Evolutionary conservation across 2,329 filamentous ascomycete genomes (phyloP).

Genomic region (Cryphonectria carpinicola): DNA sequence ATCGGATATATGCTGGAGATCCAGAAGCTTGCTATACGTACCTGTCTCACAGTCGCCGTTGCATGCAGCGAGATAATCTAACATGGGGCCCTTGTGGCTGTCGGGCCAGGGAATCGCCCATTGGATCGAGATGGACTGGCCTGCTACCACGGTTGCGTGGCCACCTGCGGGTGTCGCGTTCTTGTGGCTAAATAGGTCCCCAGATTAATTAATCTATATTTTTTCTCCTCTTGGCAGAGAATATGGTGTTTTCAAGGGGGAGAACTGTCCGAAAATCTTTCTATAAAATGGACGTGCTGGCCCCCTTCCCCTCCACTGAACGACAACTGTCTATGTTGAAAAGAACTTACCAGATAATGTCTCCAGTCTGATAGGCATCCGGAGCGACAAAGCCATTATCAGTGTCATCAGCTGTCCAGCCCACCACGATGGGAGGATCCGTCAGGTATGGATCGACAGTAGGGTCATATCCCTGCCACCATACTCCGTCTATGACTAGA

Average conservation of each 20-base stretch:
- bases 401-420: slow-evolving; percentile 21
- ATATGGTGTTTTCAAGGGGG: not conserved
- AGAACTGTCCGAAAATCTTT: too few relatives aligned
- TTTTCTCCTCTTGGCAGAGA: not conserved
- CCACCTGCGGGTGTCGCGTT: slow-evolving; percentile 37
- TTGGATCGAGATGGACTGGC: slow-evolving; percentile 34
- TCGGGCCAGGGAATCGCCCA: slow-evolving; percentile 28
- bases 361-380: slow-evolving; percentile 37
- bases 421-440: slow-evolving; percentile 23
- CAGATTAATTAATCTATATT: not conserved
- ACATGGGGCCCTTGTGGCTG: slow-evolving; percentile 36
- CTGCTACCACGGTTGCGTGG: slow-evolving; percentile 37
- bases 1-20: too few relatives aligned
- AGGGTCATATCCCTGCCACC: slow-evolving; percentile 23
- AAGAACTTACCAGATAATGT: slow-evolving; percentile 39
- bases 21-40: too few relatives aligned
- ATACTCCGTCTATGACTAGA: slow-evolving; percentile 27
- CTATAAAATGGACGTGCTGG: not conserved
- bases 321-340: not conserved
- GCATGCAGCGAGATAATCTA: slow-evolving; percentile 43
- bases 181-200: slow-evolving; percentile 34
- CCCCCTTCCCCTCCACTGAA: not conserved
- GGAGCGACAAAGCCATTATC: slow-evolving; percentile 47
- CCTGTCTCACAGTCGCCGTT: slow-evolving; percentile 39
- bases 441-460: slow-evolving; percentile 17